Base-by-base conservation (phyloP, 1,284 basidiomycete species). In the Trametes versicolor region DNA sequence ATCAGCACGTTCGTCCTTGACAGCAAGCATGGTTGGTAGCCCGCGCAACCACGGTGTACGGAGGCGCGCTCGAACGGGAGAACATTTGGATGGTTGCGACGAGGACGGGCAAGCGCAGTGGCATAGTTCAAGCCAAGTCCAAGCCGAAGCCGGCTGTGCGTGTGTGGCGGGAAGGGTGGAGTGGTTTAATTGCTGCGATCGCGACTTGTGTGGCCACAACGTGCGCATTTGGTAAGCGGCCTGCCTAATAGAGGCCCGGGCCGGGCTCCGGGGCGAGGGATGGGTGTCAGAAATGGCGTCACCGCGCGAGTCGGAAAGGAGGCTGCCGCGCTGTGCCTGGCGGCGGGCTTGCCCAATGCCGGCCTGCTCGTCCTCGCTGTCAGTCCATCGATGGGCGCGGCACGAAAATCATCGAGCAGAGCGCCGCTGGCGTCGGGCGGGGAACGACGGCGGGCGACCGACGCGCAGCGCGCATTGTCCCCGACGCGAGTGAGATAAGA, bases 281-380 rank as follows among this genome's bases (percentile, higher is more conserved):
- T 34, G 64, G 25, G 58, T 50, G 65, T 67, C 60, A 67, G 52
- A 25, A 23, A 67, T 67, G 66, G 62, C 66, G 66, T 67, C 66
- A 67, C 60, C 29, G 37, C 41, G 48, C 56, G 48, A 21, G 55
- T 47, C 52, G 51, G n/a, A 61, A 34, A 43, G 62, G 62, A 58
- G 59, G 54, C 41, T 48, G 62, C 32, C 62, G 53, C 54, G 59
- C 29, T 23, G 64, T 65, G 60, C 64, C 64, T 60, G 62, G 27
- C 43, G 49, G 39, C 58, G 55, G 53, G 47, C 41, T 13, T 4
- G 17, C 56, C 9, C 43, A 25, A 32, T 36, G 32, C 23, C 48
- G 53, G 21, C 43, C 21, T 19, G 7, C 27, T 27, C 47, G 53
- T 10, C 25, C 27, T 13, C 41, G 41, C 41, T 27, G 45, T 36